Percentiles rank a stretch among this genome's conserved stretches.
Evolutionary conservation across 2,329 filamentous ascomycete species (phyloP).

Genomic region (Arachnomyces sp.): DNA sequence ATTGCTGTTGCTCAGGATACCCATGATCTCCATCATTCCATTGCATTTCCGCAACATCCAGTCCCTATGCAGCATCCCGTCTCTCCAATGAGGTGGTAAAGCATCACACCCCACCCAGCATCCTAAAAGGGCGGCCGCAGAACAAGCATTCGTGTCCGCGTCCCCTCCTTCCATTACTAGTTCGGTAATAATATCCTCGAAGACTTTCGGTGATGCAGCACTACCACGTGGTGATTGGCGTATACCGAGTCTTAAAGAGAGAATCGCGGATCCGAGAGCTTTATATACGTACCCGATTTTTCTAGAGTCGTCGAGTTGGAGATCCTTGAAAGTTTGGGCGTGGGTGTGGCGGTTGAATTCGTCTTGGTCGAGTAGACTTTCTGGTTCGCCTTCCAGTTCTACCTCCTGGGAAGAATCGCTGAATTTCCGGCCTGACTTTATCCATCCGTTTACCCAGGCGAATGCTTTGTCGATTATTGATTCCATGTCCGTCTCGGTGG

Average conservation of each 20-base stretch:
- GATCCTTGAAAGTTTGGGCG: constrained; percentile 28
- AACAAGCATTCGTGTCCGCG: constrained; percentile 48
- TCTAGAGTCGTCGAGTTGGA: constrained; percentile 38
- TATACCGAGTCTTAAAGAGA: constrained; percentile 39
- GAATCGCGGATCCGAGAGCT: constrained; percentile 41
- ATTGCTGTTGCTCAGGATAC: not conserved
- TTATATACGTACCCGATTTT: constrained; percentile 50
- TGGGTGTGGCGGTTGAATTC: constrained; percentile 38
- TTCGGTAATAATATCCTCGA: constrained; percentile 42
- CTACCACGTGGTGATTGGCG: constrained; percentile 17
- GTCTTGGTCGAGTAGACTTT: constrained; percentile 26
- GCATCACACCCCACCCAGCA: constrained; percentile 40
- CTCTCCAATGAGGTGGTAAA: constrained; percentile 43
- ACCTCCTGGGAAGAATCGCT: constrained; percentile 5
- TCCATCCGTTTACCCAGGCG: constrained; percentile 30
- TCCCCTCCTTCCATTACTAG: constrained; percentile 47
- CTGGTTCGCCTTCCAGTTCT: constrained; percentile 8
- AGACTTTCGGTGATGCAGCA: constrained; percentile 16
- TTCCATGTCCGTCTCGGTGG: constrained; percentile 34
- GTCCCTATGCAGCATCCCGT: constrained; percentile 31
- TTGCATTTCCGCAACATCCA: constrained; percentile 11
- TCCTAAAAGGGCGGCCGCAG: constrained; percentile 44
- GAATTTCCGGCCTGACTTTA: constrained; percentile 20
- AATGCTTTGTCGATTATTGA: constrained; percentile 33
- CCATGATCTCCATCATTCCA: constrained; percentile 7